Conservation (phyloP, 2,329 filamentous ascomycete genomes). For the Acarospora socialis region DNA sequence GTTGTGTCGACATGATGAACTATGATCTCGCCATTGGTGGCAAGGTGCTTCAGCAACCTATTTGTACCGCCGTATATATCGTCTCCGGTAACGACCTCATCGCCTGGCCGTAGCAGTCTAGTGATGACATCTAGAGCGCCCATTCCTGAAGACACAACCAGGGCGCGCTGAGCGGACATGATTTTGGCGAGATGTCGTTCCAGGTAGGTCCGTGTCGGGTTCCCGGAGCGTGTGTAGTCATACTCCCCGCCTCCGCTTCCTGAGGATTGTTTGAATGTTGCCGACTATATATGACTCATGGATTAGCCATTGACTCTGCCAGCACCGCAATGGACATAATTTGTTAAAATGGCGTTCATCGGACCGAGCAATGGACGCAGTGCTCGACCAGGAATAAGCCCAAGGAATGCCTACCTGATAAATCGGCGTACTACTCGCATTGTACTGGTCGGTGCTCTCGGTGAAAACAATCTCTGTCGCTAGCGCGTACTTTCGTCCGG, state of each 20-base stretch:
- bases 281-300: constrained; percentile 43
- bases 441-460: constrained; percentile 92
- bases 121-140: constrained; percentile 94
- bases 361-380: neutral
- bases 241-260: constrained; percentile 75
- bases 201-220: constrained; percentile 88
- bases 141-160: constrained; percentile 95
- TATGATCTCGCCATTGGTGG: constrained; percentile 75
- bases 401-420: constrained; percentile 50
- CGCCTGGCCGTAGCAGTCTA: constrained; percentile 73
- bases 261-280: constrained; percentile 90
- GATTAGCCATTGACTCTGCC: constrained; percentile 1
- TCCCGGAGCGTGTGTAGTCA: constrained; percentile 95
- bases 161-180: constrained; percentile 83
- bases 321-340: neutral
- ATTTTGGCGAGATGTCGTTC: constrained; percentile 97
- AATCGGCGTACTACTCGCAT: constrained; percentile 88
- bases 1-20: constrained; percentile 97
- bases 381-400: no score
- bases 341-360: neutral
- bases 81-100: constrained; percentile 94
- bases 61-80: constrained; percentile 95
- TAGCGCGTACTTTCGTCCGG: constrained; percentile 77
- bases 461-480: constrained; percentile 96
- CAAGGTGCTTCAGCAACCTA: constrained; percentile 80